Evolutionary conservation across 768 basidiomycete genomes (phyloP).

Genomic region (Chalciporus pseudorubinellus): DNA sequence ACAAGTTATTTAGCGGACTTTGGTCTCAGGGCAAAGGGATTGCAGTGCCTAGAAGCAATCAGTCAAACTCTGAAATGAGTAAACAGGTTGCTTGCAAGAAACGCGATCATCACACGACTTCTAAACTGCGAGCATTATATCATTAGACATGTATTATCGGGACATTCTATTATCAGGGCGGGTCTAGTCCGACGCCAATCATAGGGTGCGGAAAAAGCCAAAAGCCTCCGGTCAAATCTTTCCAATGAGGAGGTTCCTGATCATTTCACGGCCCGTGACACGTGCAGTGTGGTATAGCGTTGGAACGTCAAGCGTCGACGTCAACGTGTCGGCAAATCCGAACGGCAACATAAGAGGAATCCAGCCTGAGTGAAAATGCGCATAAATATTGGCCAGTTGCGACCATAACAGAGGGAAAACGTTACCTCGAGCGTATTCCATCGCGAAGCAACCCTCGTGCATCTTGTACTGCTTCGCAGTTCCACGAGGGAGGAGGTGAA

Average conservation of each 20-base stretch:
- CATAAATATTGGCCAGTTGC: not conserved
- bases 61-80: too few relatives aligned
- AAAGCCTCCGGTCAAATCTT: slow-evolving; percentile 59
- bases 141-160: too few relatives aligned
- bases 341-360: slow-evolving; percentile 97
- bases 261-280: slow-evolving; percentile 82
- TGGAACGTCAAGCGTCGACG: slow-evolving; percentile 85
- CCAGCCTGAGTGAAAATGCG: slow-evolving; percentile 67
- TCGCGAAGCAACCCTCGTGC: slow-evolving; percentile 92
- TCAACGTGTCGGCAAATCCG: slow-evolving; percentile 80
- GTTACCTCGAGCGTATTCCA: slow-evolving; percentile 92
- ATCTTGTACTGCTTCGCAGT: slow-evolving; percentile 96
- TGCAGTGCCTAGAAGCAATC: too few relatives aligned
- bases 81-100: too few relatives aligned
- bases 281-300: slow-evolving; percentile 76
- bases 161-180: too few relatives aligned
- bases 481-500: slow-evolving; percentile 82
- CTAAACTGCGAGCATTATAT: too few relatives aligned
- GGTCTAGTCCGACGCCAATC: not conserved
- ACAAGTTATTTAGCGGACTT: too few relatives aligned
- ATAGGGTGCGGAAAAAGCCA: not conserved
- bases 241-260: slow-evolving; percentile 74
- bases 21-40: too few relatives aligned
- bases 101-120: too few relatives aligned
- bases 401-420: not conserved